Base-by-base conservation (phyloP, 345 rosid species). In the Hibiscus tridactylites region DNA sequence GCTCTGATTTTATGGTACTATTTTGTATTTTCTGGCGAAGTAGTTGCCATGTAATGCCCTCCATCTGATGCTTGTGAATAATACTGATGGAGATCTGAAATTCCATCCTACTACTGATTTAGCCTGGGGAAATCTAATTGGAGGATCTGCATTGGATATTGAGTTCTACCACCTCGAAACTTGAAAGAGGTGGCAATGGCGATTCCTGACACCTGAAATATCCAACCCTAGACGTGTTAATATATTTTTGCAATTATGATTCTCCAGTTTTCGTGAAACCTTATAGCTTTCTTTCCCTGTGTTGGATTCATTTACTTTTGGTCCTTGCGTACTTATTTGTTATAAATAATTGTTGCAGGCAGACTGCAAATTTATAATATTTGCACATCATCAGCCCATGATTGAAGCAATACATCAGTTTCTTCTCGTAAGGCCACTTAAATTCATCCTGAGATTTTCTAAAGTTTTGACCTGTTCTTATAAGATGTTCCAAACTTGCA, bases 301-400 rank as follows among this genome's bases (percentile, higher is more conserved):
- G 35, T 46, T 44, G 49, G 16, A 71, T 54, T 13, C 19, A 16
- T 28, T 42, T 49, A 37, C 52, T 37, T 56, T 21, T 71, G 44
- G 15, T 26, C 13, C 26, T 44, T 56, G 13, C 28, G 2, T 3
- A 1, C 39, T 56, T 71, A 42, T 58, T 39, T 44, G 24, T 52
- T 35, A 33, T 13, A 37, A 49, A 13, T 73, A 64, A 64, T 53
- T 53, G 35, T 62, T 86, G 82, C 92, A 93, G 98, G 98, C 97
- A 57, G 92, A 88, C 74, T 93, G 98, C 91, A 93, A 93, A 81
- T 93, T 93, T 86, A 84, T 93, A 31, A 83, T 91, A 70, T 93
- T 91, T 89, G 98, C 97, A 1, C 97, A 91, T 78, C 98, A 94
- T 77, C 90, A 76, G 71, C 79, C 89, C 67, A 93, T 93, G 98